These are phyloP conservation scores for Fragosphaeria purpurea DNA, from an alignment of 2,329 filamentous ascomycete species.

Conservation along the genomic window DNA sequence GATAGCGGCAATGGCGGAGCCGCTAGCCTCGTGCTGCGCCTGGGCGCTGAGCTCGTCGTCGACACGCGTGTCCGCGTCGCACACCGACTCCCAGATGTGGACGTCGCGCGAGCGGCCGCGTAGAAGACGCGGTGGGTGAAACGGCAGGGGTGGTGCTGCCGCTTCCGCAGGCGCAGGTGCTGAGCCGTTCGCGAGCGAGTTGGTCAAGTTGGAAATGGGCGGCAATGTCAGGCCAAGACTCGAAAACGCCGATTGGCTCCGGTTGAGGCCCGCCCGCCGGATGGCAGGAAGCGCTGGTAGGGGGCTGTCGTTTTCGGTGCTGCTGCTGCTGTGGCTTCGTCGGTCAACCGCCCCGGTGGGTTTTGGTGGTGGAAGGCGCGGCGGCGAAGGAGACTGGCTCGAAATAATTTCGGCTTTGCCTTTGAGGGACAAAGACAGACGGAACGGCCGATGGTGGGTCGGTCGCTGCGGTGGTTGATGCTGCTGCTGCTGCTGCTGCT, in stretches of 20 bases:
- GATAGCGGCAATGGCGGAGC: slow-evolving; percentile 72
- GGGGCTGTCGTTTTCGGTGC: slow-evolving; percentile 28
- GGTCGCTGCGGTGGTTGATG: not conserved
- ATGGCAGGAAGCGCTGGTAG: slow-evolving; percentile 34
- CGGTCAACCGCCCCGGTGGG: not conserved
- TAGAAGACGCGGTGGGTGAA: slow-evolving; percentile 35
- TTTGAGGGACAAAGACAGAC: slow-evolving; percentile 75
- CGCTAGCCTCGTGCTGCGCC: slow-evolving; percentile 69
- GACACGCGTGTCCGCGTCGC: slow-evolving; percentile 61
- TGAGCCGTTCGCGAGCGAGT: slow-evolving; percentile 19
- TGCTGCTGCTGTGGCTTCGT: slow-evolving; percentile 1
- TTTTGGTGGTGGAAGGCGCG: slow-evolving; percentile 38
- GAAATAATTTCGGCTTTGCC: slow-evolving; percentile 81
- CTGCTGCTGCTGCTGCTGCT: not conserved
- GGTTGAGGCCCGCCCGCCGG: slow-evolving; percentile 47
- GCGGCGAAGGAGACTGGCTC: slow-evolving; percentile 58
- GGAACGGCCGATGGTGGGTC: slow-evolving; percentile 40
- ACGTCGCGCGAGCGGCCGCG: slow-evolving; percentile 77
- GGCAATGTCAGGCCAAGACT: slow-evolving; percentile 47
- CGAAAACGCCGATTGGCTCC: slow-evolving; percentile 60
- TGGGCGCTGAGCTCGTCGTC: slow-evolving; percentile 68
- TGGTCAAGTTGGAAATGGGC: slow-evolving; percentile 43
- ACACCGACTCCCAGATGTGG: slow-evolving; percentile 84
- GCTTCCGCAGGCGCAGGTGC: not conserved
- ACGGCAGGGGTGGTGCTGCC: slow-evolving; percentile 11